These are phyloP conservation scores for Mycoemilia scoparia DNA, from an alignment of 192 early-diverging fungal species.

Conservation along the genomic window DNA sequence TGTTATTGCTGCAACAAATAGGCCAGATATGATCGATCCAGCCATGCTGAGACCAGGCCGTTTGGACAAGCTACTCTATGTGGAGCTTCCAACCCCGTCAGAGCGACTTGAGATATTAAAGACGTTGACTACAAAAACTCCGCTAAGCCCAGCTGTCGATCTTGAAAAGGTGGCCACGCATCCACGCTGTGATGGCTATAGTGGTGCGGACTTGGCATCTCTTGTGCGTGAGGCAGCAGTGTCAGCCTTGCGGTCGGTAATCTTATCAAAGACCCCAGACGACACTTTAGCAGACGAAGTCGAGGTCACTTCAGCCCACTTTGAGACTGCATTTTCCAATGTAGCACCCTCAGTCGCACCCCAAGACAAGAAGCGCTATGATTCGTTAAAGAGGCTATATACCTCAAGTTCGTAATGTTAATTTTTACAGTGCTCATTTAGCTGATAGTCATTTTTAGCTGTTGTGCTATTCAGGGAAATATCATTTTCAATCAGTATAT, in stretches of 20 bases:
- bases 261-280: slow-evolving; percentile 5
- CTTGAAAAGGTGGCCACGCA: slow-evolving; percentile 41
- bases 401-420: too few species aligned
- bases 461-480: too few species aligned
- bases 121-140: slow-evolving; percentile 62
- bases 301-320: slow-evolving; percentile 32
- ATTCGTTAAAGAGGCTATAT: slow-evolving; percentile 20
- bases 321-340: slow-evolving; percentile 63
- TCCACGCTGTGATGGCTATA: slow-evolving; percentile 46
- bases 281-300: slow-evolving; percentile 5
- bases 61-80: slow-evolving; percentile 93
- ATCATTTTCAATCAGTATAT: too few species aligned
- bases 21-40: slow-evolving; percentile 94
- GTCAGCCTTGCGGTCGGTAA: slow-evolving; percentile 43
- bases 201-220: slow-evolving; percentile 61
- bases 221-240: slow-evolving; percentile 68
- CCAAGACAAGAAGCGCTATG: slow-evolving; percentile 26
- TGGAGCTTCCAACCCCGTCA: slow-evolving; percentile 64
- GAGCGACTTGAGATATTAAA: slow-evolving; percentile 75
- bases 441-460: too few species aligned
- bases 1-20: slow-evolving; percentile 94
- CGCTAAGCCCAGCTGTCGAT: slow-evolving; percentile 40
- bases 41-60: slow-evolving; percentile 96
- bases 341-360: slow-evolving; percentile 65
- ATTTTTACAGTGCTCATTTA: too few species aligned